Base-by-base conservation (phyloP, 352 stramenopile species). In the Blastocystis sp. region DNA sequence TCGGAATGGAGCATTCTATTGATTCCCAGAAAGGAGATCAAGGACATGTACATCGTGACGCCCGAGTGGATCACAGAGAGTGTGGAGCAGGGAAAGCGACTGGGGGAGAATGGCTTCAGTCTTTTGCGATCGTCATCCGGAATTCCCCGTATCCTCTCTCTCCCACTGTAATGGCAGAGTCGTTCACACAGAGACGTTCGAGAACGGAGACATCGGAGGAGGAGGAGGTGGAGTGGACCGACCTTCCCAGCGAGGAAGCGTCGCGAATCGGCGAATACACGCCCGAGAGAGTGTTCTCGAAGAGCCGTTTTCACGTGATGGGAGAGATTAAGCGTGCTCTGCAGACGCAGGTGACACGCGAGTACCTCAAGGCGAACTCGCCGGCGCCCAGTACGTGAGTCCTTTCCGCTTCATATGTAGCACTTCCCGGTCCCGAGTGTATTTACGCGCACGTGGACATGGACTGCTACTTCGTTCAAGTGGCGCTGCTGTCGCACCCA, bases 231-330 rank as follows among this genome's bases (percentile, higher is more conserved):
- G 51, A 59, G n/a, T 27, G 18, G 32, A 27, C 4, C 4, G 51
- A 59, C 11, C 51, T 59, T 6, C 32, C 32, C 3, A 18, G 32
- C n/a, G 51, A 59, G 11, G 42, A 78, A 59, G 27, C 27, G 4
- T 24, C 29, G 21, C 44, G 16, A 78, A 34, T 63, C 40, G 36
- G 48, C 11, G 44, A 38, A 4, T 81, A 81, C 48, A 46, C 53
- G 4, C 69, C 69, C 24, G 46, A 81, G 18, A 48, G 63, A 32
- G 69, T 81, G 3, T 49, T 81, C 21, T 59, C 46, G 11, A 63
- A 65, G n/a, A 81, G 69, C 40, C 69, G 69, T 42, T 81, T 81
- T 64, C 69, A 81, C 40, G n/a, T 81, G n/a, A 81, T 81, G 69
- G 48, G 69, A 42, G 46, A 64, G 36, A 81, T 81, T 32, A 81